phyloP scores from a whole-genome alignment of 1,139 yeast genomes.

The Protomyces macrosporus region DNA sequence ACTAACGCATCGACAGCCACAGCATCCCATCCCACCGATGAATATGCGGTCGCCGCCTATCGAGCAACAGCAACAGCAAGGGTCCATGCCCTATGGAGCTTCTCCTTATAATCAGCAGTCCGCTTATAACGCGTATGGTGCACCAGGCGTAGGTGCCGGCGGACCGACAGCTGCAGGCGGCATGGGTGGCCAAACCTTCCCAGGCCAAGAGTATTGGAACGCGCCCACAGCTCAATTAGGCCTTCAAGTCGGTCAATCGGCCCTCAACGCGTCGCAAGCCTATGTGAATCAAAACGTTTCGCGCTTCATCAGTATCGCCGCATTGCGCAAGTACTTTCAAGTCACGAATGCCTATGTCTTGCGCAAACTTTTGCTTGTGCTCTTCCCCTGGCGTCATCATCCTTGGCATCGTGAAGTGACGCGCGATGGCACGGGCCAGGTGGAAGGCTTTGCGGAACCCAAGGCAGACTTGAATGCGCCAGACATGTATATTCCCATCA shows the following conservation, averaged over 20 bases:
- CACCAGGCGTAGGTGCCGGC: conserved; percentile 1
- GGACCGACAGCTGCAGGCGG: conserved; percentile 27
- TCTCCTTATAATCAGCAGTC: conserved; percentile 27
- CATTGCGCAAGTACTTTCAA: conserved; percentile 78
- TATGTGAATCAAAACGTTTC: conserved; percentile 64
- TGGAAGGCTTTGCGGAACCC: conserved; percentile 63
- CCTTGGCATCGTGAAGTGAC: conserved; percentile 52
- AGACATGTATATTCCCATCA: conserved; percentile 88
- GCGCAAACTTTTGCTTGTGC: conserved; percentile 61
- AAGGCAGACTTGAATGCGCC: conserved; percentile 87
- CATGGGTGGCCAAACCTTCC: conserved; percentile 5
- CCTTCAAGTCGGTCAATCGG: conserved; percentile 79
- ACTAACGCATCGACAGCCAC: conserved; percentile 37
- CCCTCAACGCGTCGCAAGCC: conserved; percentile 64
- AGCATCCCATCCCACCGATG: conserved; percentile 44
- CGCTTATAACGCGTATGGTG: conserved; percentile 28
- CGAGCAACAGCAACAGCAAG: conserved; percentile 9
- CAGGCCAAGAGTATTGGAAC: conserved; percentile 47
- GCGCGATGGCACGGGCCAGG: conserved; percentile 35
- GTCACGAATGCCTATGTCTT: conserved; percentile 85
- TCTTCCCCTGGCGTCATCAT: conserved; percentile 81
- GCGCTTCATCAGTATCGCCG: conserved; percentile 40
- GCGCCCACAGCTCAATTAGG: conserved; percentile 86
- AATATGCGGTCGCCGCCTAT: conserved; percentile 39
- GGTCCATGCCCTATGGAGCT: conserved; percentile 21